phyloP scores from a whole-genome alignment of 805 yeast genomes.

The Metschnikowia reukaufii region DNA sequence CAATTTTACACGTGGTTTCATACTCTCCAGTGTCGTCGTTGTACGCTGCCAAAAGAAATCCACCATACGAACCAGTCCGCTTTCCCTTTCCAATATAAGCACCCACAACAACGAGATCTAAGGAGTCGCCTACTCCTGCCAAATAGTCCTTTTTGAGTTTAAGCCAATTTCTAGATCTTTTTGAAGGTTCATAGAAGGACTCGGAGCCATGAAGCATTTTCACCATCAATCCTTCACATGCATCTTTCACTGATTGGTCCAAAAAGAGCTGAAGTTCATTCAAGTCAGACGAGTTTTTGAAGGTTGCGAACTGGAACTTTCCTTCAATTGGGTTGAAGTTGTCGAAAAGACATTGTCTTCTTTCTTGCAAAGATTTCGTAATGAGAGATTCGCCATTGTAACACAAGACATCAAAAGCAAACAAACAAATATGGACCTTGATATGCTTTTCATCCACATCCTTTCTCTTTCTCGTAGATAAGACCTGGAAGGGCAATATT shows the following conservation, averaged over 20 bases:
- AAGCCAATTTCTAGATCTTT: slow-evolving; percentile 93
- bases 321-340: slow-evolving; percentile 66
- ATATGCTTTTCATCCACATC: slow-evolving; percentile 86
- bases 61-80: slow-evolving; percentile 94
- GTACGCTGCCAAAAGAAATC: slow-evolving; percentile 86
- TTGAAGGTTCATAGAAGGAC: slow-evolving; percentile 88
- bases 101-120: slow-evolving; percentile 90
- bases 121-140: slow-evolving; percentile 93
- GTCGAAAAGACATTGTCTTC: slow-evolving; percentile 60
- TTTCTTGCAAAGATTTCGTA: slow-evolving; percentile 62
- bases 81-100: slow-evolving; percentile 94
- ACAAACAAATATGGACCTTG: slow-evolving; percentile 86
- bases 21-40: slow-evolving; percentile 89
- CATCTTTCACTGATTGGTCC: slow-evolving; percentile 83
- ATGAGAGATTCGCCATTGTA: slow-evolving; percentile 73
- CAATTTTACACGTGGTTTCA: slow-evolving; percentile 95
- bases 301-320: slow-evolving; percentile 77
- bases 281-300: slow-evolving; percentile 64
- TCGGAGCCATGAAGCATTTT: slow-evolving; percentile 81
- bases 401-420: slow-evolving; percentile 85
- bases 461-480: slow-evolving; percentile 91
- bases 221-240: slow-evolving; percentile 97
- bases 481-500: slow-evolving; percentile 89
- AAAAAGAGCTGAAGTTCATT: slow-evolving; percentile 79
- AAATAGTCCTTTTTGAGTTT: slow-evolving; percentile 93